phyloP scores from a whole-genome alignment of 805 yeast genomes.

The Geotrichum ghanense region DNA sequence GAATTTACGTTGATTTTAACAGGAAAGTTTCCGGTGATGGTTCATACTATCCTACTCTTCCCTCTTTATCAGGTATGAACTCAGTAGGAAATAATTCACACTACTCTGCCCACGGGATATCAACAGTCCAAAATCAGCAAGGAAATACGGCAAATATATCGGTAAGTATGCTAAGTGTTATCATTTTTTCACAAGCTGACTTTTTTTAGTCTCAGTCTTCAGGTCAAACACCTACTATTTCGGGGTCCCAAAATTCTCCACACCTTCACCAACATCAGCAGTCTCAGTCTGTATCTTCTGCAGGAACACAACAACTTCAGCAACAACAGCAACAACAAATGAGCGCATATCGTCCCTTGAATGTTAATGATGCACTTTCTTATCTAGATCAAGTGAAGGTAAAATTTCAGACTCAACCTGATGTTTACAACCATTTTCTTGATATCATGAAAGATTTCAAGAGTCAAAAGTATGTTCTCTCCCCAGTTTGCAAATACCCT shows the following conservation, averaged over 20 bases:
- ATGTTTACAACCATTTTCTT: slow-evolving; percentile 87
- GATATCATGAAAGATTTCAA: slow-evolving; percentile 99
- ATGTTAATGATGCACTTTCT: slow-evolving; percentile 91
- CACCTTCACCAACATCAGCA: neutral
- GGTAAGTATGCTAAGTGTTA: too few species aligned
- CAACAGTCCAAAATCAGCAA: slow-evolving; percentile 4
- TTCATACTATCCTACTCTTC: slow-evolving; percentile 19
- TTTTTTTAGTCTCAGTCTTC: neutral
- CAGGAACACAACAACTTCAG: slow-evolving; percentile 5
- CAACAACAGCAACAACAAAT: slow-evolving; percentile 19
- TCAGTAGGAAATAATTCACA: neutral
- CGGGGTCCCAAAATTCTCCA: neutral
- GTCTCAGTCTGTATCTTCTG: neutral
- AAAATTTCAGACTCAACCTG: slow-evolving; percentile 86
- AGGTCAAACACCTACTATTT: neutral
- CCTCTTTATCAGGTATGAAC: slow-evolving; percentile 18
- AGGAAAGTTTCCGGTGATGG: slow-evolving; percentile 12
- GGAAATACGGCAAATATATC: neutral
- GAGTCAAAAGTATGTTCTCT: slow-evolving; percentile 56
- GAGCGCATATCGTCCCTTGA: slow-evolving; percentile 47
- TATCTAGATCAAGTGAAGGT: slow-evolving; percentile 92
- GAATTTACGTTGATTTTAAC: slow-evolving; percentile 14
- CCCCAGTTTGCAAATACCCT: neutral
- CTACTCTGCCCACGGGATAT: slow-evolving; percentile 17
- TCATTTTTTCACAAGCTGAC: neutral